These are phyloP conservation scores for Ceratocystis alfenasii DNA, from an alignment of 2,329 filamentous ascomycete genomes.

Conservation along the genomic window DNA sequence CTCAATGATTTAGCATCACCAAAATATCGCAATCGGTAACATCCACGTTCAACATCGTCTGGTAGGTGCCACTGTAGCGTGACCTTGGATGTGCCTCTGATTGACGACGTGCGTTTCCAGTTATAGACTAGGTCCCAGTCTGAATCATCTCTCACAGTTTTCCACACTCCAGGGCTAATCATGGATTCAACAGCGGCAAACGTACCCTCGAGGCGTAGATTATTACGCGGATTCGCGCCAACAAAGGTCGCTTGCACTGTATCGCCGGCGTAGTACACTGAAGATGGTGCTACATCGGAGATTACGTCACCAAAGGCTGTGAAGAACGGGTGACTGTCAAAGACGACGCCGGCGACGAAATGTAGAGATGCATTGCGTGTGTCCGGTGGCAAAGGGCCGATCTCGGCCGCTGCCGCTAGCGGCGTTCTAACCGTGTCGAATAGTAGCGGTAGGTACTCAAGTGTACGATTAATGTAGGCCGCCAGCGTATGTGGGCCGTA, in stretches of 20 bases:
- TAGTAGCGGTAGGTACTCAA: constrained; percentile 43
- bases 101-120: constrained; percentile 60
- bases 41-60: constrained; percentile 38
- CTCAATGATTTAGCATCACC: constrained; percentile 61
- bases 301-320: constrained; percentile 59
- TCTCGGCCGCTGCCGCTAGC: constrained; percentile 28
- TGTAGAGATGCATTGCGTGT: constrained; percentile 63
- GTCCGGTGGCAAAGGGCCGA: constrained; percentile 59
- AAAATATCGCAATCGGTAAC: constrained; percentile 68
- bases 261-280: constrained; percentile 47
- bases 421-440: constrained; percentile 25
- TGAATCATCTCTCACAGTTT: constrained; percentile 53
- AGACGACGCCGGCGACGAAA: constrained; percentile 70
- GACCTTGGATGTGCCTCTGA: constrained; percentile 67
- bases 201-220: constrained; percentile 65
- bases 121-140: constrained; percentile 77
- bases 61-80: constrained; percentile 70
- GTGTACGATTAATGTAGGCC: constrained; percentile 76
- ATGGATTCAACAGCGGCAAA: constrained; percentile 64
- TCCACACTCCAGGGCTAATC: constrained; percentile 42
- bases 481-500: constrained; percentile 72
- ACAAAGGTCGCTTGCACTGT: constrained; percentile 59
- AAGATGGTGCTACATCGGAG: constrained; percentile 35
- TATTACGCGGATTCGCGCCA: constrained; percentile 81
- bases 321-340: constrained; percentile 54